Conservation (phyloP, 2,329 filamentous ascomycete species). For the Kalmusia sp. region DNA sequence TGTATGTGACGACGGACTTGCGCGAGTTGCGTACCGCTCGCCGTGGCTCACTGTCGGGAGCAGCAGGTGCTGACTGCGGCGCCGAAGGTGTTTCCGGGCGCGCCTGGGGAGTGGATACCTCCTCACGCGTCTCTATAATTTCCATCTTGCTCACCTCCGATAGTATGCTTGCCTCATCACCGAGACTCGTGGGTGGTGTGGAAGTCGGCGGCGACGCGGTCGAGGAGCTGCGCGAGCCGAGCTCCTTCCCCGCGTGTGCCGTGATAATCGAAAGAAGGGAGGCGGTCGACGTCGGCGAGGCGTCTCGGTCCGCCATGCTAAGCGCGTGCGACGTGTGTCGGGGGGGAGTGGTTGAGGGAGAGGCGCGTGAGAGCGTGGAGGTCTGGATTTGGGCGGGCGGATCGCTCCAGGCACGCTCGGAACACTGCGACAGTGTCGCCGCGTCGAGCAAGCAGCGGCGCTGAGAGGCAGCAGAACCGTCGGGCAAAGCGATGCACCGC, state of each 20-base stretch:
- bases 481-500: slow-evolving; percentile 31
- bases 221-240: slow-evolving; percentile 49
- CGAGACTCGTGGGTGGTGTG: slow-evolving; percentile 72
- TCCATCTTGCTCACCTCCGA: slow-evolving; percentile 46
- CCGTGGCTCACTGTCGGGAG: slow-evolving; percentile 30
- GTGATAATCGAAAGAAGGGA: slow-evolving; percentile 53
- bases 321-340: slow-evolving; percentile 25
- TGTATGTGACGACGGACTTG: slow-evolving; percentile 68
- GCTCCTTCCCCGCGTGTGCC: slow-evolving; percentile 40
- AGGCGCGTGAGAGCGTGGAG: slow-evolving; percentile 37
- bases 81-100: slow-evolving; percentile 20
- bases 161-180: slow-evolving; percentile 66
- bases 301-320: slow-evolving; percentile 41
- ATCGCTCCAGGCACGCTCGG: slow-evolving; percentile 36
- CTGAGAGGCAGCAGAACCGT: slow-evolving; percentile 17
- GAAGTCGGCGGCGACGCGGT: slow-evolving; percentile 64
- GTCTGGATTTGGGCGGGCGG: slow-evolving; percentile 30
- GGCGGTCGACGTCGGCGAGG: slow-evolving; percentile 49
- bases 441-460: slow-evolving; percentile 25
- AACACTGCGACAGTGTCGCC: slow-evolving; percentile 44
- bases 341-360: slow-evolving; percentile 34
- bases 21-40: slow-evolving; percentile 60
- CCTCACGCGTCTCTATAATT: slow-evolving; percentile 30
- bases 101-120: slow-evolving; percentile 18
- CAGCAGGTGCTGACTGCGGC: slow-evolving; percentile 22